Conservation (phyloP, 106 monocot species). For the Agapanthus africanus region DNA sequence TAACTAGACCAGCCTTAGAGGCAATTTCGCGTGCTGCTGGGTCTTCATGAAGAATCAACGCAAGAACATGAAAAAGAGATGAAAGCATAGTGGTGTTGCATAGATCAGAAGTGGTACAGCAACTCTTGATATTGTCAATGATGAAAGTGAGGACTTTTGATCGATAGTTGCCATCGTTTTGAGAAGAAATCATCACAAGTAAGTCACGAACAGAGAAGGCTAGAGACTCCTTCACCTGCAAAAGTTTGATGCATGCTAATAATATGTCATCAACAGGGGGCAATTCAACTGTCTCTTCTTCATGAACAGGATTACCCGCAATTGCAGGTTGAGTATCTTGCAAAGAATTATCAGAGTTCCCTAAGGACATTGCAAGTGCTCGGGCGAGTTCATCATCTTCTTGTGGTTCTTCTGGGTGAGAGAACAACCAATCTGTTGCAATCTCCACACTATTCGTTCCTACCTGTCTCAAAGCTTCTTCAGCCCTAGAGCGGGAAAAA, state of each 20-base stretch:
- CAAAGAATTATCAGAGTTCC: constrained; percentile 38
- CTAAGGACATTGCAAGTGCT: constrained; percentile 72
- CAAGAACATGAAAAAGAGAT: constrained; percentile 83
- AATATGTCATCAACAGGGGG: constrained; percentile 81
- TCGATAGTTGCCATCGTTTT: constrained; percentile 73
- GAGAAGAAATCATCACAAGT: constrained; percentile 66
- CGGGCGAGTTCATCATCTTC: constrained; percentile 78
- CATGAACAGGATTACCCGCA: no score
- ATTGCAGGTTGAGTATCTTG: no score
- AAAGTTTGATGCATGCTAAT: constrained; percentile 56
- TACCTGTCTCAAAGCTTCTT: constrained; percentile 68
- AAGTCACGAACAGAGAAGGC: constrained; percentile 83
- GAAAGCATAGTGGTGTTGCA: constrained; percentile 36
- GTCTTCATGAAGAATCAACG: constrained; percentile 88
- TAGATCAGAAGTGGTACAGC: constrained; percentile 24
- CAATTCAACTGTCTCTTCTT: constrained; percentile 47
- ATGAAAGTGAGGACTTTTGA: constrained; percentile 53
- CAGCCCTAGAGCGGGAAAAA: constrained; percentile 54
- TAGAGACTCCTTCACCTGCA: constrained; percentile 68
- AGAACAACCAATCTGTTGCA: constrained; percentile 85
- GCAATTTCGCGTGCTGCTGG: constrained; percentile 58
- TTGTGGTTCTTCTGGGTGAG: constrained; percentile 73
- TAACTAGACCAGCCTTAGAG: constrained; percentile 54
- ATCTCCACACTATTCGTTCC: constrained; percentile 71
- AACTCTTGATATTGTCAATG: constrained; percentile 60